Evolutionary conservation across 495 filamentous ascomycete species (phyloP), one percentile per base, ranked within the genome.

Genomic region (Tuber magnatum): DNA sequence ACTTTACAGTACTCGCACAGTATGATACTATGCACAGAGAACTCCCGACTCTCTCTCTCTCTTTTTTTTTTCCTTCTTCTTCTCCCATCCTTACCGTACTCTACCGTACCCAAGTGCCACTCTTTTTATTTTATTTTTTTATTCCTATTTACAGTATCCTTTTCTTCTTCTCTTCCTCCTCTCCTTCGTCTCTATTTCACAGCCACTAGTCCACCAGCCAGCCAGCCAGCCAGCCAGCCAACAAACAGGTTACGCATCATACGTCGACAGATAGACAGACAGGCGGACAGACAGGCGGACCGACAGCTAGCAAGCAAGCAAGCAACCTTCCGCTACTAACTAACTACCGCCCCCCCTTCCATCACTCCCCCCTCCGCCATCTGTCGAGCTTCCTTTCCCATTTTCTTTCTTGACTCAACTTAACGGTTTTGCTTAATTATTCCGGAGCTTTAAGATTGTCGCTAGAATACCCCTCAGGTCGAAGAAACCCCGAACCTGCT

Each of bases 1-100:
- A 51, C 20, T 2, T 3, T 48, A 9, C 24, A 5, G 7, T 8
- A 8, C 46, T 28, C 0, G 28, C 18, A 35, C 56, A 35, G 56
- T 65, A 61, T 3, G n/a, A n/a, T n/a, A n/a, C n/a, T n/a, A n/a
- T n/a, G n/a, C n/a, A 6, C 56, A 65, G 32, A 65, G 18, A 65
- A 18, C 56, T 65, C 56, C 28, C 28, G 28, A 65, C 28, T 76
- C 48, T 65, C 75, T 77, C 46, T 74, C 28, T 28, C 51, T 28
- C 41, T 40, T 24, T 68, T 70, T n/a, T 35, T 38, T 71, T 46
- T 35, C 22, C 24, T 68, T 68, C 48, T 70, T 69, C 14, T 70
- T 41, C 56, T 74, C 44, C 35, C 68, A 39, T 65, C 56, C 56
- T 65, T 35, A 28, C 56, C 28, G 3, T 32, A 7, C 56, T 28